Evolutionary conservation across 1,284 basidiomycete genomes (phyloP), one percentile per base, ranked within the genome.

Genomic region (Microbotryum saponariae): DNA sequence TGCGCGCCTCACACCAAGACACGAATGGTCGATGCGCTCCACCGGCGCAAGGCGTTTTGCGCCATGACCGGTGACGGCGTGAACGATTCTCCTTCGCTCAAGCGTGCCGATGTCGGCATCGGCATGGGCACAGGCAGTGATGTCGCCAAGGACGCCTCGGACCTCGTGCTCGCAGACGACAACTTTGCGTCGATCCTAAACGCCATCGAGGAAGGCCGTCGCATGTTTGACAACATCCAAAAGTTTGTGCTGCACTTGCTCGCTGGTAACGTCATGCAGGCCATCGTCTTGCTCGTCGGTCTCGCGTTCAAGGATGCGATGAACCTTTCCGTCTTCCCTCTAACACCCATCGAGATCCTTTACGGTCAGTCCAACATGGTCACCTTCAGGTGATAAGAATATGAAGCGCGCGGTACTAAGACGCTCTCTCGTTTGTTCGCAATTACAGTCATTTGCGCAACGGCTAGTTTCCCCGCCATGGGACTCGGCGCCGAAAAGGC

Each of bases 61-160:
- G 69, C 63, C 4, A 73, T 73, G 72, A 72, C 73, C 18, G 75
- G 75, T 60, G 74, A 79, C 65, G 81, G 81, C 70, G 78, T 87
- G 63, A 86, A 86, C 71, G 82, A 83, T 70, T 78, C 79, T 7
- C 81, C 81, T 12, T 77, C 81, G 70, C 74, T 82, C 62, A 81
- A 81, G 70, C 77, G 79, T 42, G 82, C 83, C 25, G 82, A 82
- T 56, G 81, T 85, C 29, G 83, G 83, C 58, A 83, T 87, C 65
- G 85, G 82, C 12, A 87, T 88, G 85, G 85, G 85, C 45, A 82
- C 80, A 7, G 85, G 85, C n/a, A 82, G 81, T 8, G 85, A 87
- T 68, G 85, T 87, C 31, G 85, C 85, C 47, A 83, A 83, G 71
- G 81, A 65, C 61, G 78, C 78, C 7, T 79, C 82, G 20, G 83